Conservation (phyloP, 257 asterid genomes). For the Nicotiana obtusifolia region DNA sequence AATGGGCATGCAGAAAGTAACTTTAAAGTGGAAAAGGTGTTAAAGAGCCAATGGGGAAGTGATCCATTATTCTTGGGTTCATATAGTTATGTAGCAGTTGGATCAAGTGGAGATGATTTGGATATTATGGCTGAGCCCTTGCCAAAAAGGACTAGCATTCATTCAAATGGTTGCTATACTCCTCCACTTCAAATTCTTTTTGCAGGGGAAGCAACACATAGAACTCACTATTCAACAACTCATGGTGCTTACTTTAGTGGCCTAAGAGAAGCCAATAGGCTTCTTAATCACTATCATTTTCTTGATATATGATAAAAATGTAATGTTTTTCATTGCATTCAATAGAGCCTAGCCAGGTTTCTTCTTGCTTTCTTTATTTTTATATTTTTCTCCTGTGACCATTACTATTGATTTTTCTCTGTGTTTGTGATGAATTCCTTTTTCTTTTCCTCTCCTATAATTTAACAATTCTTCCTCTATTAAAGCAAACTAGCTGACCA, state of each 20-base stretch:
- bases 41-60: constrained; percentile 76
- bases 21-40: constrained; percentile 31
- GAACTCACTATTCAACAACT: constrained; percentile 82
- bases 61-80: constrained; percentile 85
- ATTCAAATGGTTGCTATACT: neutral
- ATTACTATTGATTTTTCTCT: neutral
- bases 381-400: no score
- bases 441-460: no score
- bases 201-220: constrained; percentile 92
- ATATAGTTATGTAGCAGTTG: constrained; percentile 73
- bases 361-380: neutral
- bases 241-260: constrained; percentile 94
- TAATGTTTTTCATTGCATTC: neutral
- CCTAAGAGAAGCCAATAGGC: constrained; percentile 83
- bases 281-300: constrained; percentile 63
- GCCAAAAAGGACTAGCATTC: constrained; percentile 28
- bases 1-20: constrained; percentile 13
- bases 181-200: constrained; percentile 58
- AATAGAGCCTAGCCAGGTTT: neutral
- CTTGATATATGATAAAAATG: constrained; percentile 20
- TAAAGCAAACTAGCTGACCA: neutral
- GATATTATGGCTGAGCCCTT: constrained; percentile 75
- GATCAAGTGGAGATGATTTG: constrained; percentile 75
- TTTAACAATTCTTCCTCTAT: neutral
- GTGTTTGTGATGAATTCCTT: neutral